Evolutionary conservation across 1,284 basidiomycete genomes (phyloP).

Genomic region (Lentinula novae-zelandiae): DNA sequence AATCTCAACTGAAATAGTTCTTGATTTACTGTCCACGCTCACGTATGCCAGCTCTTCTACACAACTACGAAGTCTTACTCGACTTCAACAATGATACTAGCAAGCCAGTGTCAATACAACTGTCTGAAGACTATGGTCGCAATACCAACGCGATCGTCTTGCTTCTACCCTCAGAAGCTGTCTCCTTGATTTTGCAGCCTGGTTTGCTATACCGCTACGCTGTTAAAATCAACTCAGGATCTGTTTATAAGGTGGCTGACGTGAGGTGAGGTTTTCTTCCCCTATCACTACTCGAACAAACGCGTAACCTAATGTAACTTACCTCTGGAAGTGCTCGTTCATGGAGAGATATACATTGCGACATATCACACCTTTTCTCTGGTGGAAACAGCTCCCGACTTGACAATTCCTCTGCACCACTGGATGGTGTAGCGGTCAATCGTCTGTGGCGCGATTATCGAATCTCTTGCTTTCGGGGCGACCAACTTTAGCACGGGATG

Average conservation of each 20-base stretch:
- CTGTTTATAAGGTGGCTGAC: conserved; percentile 50
- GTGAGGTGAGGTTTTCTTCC: conserved; percentile 48
- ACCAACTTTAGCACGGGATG: not conserved
- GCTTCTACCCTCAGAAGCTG: conserved; percentile 57
- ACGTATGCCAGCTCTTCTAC: conserved; percentile 38
- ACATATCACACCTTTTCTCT: conserved; percentile 57
- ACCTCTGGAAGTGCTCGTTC: conserved; percentile 47
- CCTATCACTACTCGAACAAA: not conserved
- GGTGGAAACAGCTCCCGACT: conserved; percentile 28
- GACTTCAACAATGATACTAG: conserved; percentile 68
- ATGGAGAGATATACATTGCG: conserved; percentile 62
- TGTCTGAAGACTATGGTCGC: conserved; percentile 60
- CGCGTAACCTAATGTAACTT: not conserved
- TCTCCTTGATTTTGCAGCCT: conserved; percentile 65
- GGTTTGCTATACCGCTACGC: conserved; percentile 67
- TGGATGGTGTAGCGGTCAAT: conserved; percentile 59
- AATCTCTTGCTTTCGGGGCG: conserved; percentile 37
- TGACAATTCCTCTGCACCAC: conserved; percentile 28
- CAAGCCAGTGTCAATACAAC: conserved; percentile 60
- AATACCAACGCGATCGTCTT: conserved; percentile 51
- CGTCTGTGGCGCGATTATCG: conserved; percentile 64
- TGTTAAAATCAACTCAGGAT: conserved; percentile 55
- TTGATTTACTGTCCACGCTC: not conserved
- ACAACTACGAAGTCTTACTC: conserved; percentile 57
- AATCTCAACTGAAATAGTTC: not conserved